A percentile compares a stretch with the other conserved stretches of the same genome.
These are phyloP conservation scores for Cydonia oblonga DNA, from an alignment of 331 rosid genomes.

Conservation along the genomic window DNA sequence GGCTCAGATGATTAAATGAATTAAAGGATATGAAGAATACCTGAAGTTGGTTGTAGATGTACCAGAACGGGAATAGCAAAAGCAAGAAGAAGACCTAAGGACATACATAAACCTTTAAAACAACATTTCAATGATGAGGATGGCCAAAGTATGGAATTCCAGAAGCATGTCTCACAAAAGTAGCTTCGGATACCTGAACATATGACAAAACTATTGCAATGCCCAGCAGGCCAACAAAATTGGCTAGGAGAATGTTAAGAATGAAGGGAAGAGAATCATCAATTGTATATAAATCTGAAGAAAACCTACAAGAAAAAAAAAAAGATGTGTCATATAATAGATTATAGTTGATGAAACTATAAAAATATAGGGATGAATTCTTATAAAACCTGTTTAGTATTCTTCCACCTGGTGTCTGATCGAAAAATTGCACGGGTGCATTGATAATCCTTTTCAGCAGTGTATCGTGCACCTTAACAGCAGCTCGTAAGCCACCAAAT, in stretches of 20 bases:
- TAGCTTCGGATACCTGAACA: conserved; percentile 55
- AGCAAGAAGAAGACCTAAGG: conserved; percentile 67
- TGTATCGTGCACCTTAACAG: conserved; percentile 68
- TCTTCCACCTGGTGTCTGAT: conserved; percentile 88
- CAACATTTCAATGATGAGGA: conserved; percentile 1
- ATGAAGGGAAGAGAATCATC: conserved; percentile 97
- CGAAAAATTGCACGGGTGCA: conserved; percentile 82
- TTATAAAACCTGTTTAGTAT: conserved; percentile 69
- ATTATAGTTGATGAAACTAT: neutral
- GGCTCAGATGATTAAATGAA: neutral
- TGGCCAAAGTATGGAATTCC: neutral
- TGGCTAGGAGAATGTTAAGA: conserved; percentile 89
- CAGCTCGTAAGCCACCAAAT: conserved; percentile 84
- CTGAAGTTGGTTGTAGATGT: conserved; percentile 90
- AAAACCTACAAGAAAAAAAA: conserved; percentile 40
- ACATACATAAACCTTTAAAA: conserved; percentile 14
- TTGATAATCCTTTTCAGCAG: conserved; percentile 57
- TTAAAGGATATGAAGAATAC: conserved; percentile 22
- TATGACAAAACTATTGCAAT: conserved; percentile 71
- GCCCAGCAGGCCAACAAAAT: conserved; percentile 84
- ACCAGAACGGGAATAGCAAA: conserved; percentile 85
- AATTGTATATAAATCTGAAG: conserved; percentile 91
- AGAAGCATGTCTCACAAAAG: neutral
- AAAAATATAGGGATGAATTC: conserved; percentile 14
- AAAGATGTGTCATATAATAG: neutral